phyloP scores from a whole-genome alignment of 169 alveolate genomes.

The Eimeria necatrix region DNA sequence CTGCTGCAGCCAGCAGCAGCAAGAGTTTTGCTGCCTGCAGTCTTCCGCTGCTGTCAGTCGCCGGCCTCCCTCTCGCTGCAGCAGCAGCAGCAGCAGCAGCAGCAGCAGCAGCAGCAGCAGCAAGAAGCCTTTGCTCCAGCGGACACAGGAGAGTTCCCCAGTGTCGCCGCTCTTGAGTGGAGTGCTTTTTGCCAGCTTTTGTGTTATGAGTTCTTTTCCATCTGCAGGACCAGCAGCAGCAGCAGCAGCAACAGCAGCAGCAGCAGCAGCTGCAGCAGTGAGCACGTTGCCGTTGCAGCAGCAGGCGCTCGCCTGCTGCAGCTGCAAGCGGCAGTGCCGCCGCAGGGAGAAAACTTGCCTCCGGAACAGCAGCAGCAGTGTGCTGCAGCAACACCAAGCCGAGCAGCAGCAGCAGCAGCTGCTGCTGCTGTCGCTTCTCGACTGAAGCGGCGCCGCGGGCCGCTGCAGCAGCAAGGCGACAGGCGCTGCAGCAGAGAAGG shows the following conservation, averaged over 20 bases:
- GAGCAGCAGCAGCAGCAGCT: constrained; percentile 33
- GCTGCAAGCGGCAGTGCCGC: neutral
- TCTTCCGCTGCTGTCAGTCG: neutral
- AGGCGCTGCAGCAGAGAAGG: neutral
- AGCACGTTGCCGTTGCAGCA: neutral
- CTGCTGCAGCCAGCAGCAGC: neutral
- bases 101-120: no score
- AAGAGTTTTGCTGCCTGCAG: neutral
- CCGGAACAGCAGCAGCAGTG: no score
- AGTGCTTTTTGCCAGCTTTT: neutral
- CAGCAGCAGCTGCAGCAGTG: neutral
- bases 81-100: constrained; percentile 42
- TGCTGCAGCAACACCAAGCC: no score
- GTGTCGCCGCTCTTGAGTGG: neutral
- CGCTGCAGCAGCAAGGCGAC: neutral
- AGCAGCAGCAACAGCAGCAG: constrained; percentile 2
- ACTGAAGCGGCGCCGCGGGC: neutral
- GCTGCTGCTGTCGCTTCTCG: constrained; percentile 30
- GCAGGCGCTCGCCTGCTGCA: neutral
- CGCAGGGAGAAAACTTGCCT: neutral
- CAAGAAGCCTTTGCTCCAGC: neutral
- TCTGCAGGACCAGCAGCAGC: constrained; percentile 9
- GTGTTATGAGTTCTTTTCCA: neutral
- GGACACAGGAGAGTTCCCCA: neutral
- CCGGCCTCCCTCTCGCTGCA: constrained; percentile 4